Percentiles rank a stretch among this genome's conserved stretches.
phyloP scores from a whole-genome alignment of 441 rosid species.

The Gossypium gossypioides region DNA sequence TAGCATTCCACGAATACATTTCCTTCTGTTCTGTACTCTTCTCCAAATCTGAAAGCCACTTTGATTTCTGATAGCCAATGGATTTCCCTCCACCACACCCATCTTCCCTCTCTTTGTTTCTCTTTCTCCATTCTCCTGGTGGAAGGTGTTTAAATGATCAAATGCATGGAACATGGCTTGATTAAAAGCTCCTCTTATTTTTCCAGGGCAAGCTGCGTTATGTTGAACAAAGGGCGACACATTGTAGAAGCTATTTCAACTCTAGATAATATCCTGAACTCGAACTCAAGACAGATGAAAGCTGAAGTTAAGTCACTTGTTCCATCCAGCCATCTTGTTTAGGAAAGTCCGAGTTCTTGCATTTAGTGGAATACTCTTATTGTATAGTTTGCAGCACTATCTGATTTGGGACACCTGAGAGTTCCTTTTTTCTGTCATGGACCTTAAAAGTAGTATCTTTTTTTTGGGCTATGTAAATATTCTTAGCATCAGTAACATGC shows the following conservation, averaged over 20 bases:
- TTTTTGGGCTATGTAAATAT: background rate
- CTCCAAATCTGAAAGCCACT: background rate
- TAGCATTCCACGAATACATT: background rate
- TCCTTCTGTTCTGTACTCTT: background rate
- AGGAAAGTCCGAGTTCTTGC: background rate
- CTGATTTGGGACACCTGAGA: background rate
- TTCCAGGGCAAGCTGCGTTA: constrained; percentile 49
- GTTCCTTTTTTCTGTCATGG: background rate
- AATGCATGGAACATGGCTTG: background rate
- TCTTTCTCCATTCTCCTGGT: background rate
- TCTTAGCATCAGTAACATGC: background rate
- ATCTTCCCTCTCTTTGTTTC: background rate
- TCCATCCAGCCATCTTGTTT: constrained; percentile 25
- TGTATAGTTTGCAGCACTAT: background rate
- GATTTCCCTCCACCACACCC: background rate
- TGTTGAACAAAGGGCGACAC: constrained; percentile 63
- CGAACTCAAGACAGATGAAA: constrained; percentile 25
- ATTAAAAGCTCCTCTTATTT: background rate
- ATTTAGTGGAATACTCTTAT: background rate
- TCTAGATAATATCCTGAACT: constrained; percentile 39
- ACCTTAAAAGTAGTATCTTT: background rate
- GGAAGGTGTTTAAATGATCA: background rate
- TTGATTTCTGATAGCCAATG: background rate
- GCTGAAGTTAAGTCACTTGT: constrained; percentile 24
- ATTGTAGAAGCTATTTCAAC: constrained; percentile 48